Percentiles rank a stretch among this genome's conserved stretches.
Evolutionary conservation across 176 grass and related monocot species (phyloP).

Genomic region (Pharus latifolius): DNA sequence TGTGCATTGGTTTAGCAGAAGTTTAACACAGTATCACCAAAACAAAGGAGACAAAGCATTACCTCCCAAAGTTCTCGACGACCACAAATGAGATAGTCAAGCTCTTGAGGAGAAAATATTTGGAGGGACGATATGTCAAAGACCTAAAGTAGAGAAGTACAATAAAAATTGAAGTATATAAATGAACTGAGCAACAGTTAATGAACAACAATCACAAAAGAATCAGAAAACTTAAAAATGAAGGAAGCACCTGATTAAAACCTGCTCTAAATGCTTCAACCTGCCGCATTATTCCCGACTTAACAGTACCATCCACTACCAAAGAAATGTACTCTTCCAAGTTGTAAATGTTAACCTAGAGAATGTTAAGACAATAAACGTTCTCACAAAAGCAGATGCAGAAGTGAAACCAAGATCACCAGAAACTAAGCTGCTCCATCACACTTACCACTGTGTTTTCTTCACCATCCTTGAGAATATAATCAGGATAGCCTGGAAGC

Average conservation of each 20-base stretch:
- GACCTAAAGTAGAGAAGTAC: conserved; percentile 32
- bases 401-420: neutral
- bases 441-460: conserved; percentile 48
- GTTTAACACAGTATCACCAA: neutral
- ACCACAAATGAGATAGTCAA: conserved; percentile 77
- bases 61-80: conserved; percentile 82
- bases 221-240: neutral
- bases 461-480: conserved; percentile 58
- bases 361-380: conserved; percentile 5
- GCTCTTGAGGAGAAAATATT: conserved; percentile 83
- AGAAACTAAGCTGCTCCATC: neutral
- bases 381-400: neutral
- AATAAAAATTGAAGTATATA: neutral
- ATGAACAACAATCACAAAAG: neutral
- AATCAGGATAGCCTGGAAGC: conserved; percentile 84
- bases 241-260: conserved; percentile 69
- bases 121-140: conserved; percentile 71
- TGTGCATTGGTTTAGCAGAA: conserved; percentile 1
- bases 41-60: conserved; percentile 8
- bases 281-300: conserved; percentile 59
- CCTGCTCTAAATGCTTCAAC: conserved; percentile 72
- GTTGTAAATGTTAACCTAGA: conserved; percentile 67
- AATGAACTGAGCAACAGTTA: neutral
- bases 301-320: conserved; percentile 67
- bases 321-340: conserved; percentile 80